A percentile compares a stretch with the other conserved stretches of the same genome.
phyloP scores from a whole-genome alignment of 345 rosid species.

The Camelina laxa region DNA sequence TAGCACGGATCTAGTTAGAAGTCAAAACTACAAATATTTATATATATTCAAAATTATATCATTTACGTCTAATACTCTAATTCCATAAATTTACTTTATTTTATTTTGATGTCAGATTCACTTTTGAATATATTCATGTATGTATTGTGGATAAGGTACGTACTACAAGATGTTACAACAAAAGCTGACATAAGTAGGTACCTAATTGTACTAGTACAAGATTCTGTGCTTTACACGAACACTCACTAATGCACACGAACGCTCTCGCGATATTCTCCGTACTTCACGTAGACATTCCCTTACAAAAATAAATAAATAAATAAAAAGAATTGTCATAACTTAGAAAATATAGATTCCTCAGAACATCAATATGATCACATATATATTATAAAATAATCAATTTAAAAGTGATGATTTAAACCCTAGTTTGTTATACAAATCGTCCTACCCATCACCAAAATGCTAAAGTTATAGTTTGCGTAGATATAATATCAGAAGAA shows the following conservation, averaged over 20 bases:
- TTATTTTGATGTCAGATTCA: too few species aligned
- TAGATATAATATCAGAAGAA: neutral
- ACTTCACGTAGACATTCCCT: constrained; percentile 28
- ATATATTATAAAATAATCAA: neutral
- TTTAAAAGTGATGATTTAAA: neutral
- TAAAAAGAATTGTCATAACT: neutral
- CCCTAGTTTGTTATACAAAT: neutral
- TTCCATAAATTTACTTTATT: too few species aligned
- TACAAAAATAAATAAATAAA: neutral
- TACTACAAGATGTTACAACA: neutral
- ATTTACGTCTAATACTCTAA: too few species aligned
- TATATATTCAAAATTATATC: too few species aligned
- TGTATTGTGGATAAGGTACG: neutral
- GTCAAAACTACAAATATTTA: neutral
- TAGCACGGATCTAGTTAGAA: too few species aligned
- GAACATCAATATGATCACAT: neutral
- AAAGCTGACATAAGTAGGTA: constrained; percentile 2
- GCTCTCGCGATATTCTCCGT: constrained; percentile 10
- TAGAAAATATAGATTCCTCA: neutral
- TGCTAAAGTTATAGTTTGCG: neutral
- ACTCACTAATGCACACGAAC: constrained; percentile 23
- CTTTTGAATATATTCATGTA: neutral
- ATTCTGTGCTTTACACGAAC: constrained; percentile 12
- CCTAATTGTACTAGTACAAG: constrained; percentile 4
- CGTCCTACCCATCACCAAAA: constrained; percentile 17